Conservation (phyloP, 1,139 yeast species). For the Barnettozyma hawaiiensis region DNA sequence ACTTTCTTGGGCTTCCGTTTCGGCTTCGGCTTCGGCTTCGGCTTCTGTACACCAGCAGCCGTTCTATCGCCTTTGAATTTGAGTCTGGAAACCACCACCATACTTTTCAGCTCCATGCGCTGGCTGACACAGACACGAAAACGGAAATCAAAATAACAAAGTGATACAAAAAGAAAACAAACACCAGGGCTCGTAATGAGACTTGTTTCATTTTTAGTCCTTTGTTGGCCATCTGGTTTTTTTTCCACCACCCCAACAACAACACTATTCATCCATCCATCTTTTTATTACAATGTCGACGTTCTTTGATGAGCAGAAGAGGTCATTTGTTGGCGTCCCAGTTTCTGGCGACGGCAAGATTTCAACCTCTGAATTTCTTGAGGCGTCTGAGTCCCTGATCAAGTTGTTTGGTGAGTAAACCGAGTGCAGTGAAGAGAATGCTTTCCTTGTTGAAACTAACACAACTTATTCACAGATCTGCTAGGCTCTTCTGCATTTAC, state of each 20-base stretch:
- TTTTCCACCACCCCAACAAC: too few species aligned
- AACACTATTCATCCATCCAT: too few species aligned
- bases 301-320: conserved; percentile 73
- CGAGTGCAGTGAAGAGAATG: too few species aligned
- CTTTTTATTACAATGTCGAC: conserved; percentile 59
- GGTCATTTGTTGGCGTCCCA: conserved; percentile 71
- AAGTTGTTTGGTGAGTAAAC: conserved; percentile 65
- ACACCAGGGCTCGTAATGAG: too few species aligned
- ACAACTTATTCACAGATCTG: conserved; percentile 42
- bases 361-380: conserved; percentile 69
- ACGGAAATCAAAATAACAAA: too few species aligned
- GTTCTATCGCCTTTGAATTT: conserved; percentile 38
- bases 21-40: conserved; percentile 6
- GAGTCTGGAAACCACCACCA: conserved; percentile 42
- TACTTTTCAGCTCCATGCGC: too few species aligned
- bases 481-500: conserved; percentile 82
- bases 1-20: conserved; percentile 1
- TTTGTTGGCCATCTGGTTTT: too few species aligned
- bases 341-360: conserved; percentile 56
- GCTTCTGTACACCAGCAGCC: conserved; percentile 17
- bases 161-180: too few species aligned
- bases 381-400: conserved; percentile 80
- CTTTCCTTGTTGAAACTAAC: too few species aligned
- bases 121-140: too few species aligned
- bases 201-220: too few species aligned